Evolutionary conservation across 202 grass and related monocot genomes (phyloP), one percentile per base, ranked within the genome.

Genomic region (Eragrostis tef): DNA sequence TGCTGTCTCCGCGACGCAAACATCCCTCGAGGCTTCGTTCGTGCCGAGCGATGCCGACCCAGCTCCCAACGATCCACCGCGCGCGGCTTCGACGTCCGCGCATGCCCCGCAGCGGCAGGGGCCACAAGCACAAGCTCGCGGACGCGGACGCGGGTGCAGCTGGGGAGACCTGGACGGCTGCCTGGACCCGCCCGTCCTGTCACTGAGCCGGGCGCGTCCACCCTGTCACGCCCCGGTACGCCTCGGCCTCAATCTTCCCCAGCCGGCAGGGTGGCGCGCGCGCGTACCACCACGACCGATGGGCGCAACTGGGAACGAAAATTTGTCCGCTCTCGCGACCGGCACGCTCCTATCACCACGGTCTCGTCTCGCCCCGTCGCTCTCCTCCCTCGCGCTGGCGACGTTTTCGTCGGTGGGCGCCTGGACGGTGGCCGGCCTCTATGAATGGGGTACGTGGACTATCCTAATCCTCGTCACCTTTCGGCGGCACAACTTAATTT

Each of bases 381-480:
- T 79, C 62, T 79, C 77, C 11, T 15, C 44, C 17, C 11, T 15
- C 44, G 11, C 45, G 39, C 36, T 17, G 7, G 11, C 19, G 11
- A 24, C n/a, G 34, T 41, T 80, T 67, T 22, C 2, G 69, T 3
- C 6, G 16, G 52, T 7, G 52, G 52, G 19, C 31, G 44, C 13
- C 63, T 54, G 63, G 64, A n/a, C 63, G 64, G 78, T 68, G 78
- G 11, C 78, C 78, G 77, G 13, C 77, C 64, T 26, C 62, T 41
- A 54, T 12, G 61, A 53, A 42, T 7, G 53, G 61, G 61, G 31
- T 68, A 42, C 77, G 77, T 80, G 64, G 77, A 57, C 77, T 68
- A 43, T 57, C 77, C 77, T 43, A n/a, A 26, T 24, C 77, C 64
- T 57, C 64, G 67, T 64, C 74, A 64, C 83, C 83, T 85, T 85